Conservation (phyloP, 2,329 filamentous ascomycete species). For the Ophiostoma triangulosporum region DNA sequence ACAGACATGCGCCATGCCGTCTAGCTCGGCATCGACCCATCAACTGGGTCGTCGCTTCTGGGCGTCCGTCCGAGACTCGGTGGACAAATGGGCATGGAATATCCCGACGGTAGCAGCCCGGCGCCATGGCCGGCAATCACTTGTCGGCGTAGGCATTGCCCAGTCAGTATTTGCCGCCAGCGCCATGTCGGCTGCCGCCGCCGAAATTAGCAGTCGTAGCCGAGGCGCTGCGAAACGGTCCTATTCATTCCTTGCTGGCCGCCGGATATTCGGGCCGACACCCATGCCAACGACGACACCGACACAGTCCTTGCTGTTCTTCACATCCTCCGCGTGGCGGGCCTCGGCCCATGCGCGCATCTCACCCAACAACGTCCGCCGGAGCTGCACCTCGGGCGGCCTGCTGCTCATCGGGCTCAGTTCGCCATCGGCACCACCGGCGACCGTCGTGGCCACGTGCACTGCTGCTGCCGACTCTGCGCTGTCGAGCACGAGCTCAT, state of each 20-base stretch:
- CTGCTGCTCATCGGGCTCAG: slow-evolving; percentile 36
- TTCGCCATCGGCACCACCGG: slow-evolving; percentile 25
- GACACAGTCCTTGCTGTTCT: not conserved
- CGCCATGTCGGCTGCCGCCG: slow-evolving; percentile 1
- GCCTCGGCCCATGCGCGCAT: slow-evolving; percentile 14
- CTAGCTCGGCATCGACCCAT: slow-evolving; percentile 21
- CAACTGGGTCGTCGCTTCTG: slow-evolving; percentile 23
- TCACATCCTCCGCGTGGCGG: not conserved
- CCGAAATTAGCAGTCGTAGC: slow-evolving; percentile 2
- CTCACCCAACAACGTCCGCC: slow-evolving; percentile 28
- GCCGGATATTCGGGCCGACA: slow-evolving; percentile 3
- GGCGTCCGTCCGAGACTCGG: slow-evolving; percentile 20
- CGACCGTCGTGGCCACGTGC: slow-evolving; percentile 26
- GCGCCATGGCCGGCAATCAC: slow-evolving; percentile 7
- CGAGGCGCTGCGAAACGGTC: not conserved
- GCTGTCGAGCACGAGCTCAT: slow-evolving; percentile 14
- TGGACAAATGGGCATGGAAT: slow-evolving; percentile 14
- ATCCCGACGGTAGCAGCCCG: slow-evolving; percentile 8
- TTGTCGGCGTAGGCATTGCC: slow-evolving; percentile 7
- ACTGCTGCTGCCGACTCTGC: slow-evolving; percentile 26
- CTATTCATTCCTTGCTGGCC: slow-evolving; percentile 4
- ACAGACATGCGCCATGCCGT: slow-evolving; percentile 19
- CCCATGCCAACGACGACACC: not conserved
- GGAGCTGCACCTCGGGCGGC: slow-evolving; percentile 41
- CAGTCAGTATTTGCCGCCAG: slow-evolving; percentile 3